Base-by-base conservation (phyloP, 805 yeast species). In the Candida yuanshanica region DNA sequence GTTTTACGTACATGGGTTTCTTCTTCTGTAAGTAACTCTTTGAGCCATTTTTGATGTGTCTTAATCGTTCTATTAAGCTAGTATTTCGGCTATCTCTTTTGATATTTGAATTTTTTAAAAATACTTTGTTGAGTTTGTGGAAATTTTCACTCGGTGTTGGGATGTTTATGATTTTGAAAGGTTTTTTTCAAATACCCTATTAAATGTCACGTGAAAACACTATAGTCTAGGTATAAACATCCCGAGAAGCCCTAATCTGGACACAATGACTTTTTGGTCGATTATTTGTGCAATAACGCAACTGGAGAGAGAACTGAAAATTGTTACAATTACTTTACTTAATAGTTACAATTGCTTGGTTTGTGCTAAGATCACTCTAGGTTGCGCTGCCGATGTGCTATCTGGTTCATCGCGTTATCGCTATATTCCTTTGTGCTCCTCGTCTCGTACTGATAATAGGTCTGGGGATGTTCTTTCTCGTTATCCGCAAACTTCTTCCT, bases 21-120 rank as follows among this genome's bases (percentile, higher is more conserved):
- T 87, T 82, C 95, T 88, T 84, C 97, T 88, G 86, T 81, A 90
- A 62, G 97, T 89, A 75, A 90, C 95, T 83, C 99, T 91, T 79
- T 89, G 95, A 73, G 96, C 99, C 99, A 93, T 93, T 77, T 66
- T 77, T 45, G 49, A 46, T 44, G 39, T 45, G 42, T 42, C 39
- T 35, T 23, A 25, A 37, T 27, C 41, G 36, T 36, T 39, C 24
- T 36, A 24, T 26, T 33, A 37, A 33, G 21, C 35, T 16, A 20
- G 26, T 11, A 24, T 9, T n/a, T 31, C 34, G 16, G 16, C 34
- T 31, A 9, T 4, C 20, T 17, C 36, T 16, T 16, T 22, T 34
- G 22, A 22, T 21, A 22, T 23, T 9, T 23, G 18, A 20, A 31
- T 31, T 17, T 18, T 18, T 31, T 21, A n/a, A 18, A 31, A 31